Evolutionary conservation across 805 yeast species (phyloP), one percentile per base, ranked within the genome.

Genomic region (Tetrapisispora namnaoensis): DNA sequence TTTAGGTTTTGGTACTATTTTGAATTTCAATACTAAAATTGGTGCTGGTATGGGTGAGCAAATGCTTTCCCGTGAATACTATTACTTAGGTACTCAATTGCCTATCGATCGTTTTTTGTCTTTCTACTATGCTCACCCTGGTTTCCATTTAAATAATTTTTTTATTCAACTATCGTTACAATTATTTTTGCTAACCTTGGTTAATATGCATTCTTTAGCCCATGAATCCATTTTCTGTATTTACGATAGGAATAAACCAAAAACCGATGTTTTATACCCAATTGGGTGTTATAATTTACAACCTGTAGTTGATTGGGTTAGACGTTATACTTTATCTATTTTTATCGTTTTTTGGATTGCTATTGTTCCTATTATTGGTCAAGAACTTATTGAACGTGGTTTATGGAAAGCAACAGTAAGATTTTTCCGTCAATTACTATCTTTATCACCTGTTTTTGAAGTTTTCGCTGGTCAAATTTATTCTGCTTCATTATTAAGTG

Each of bases 41-140:
- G 98, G 97, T n/a, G 93, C 96, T 44, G 98, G 98, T 51, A 90
- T 90, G 98, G 98, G 98, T 20, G 98, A 90, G 66, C 98, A 90
- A 65, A 79, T 89, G 70, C 69, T 91, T 36, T 87, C 96, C 7
- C 77, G 98, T 62, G 98, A 90, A 61, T 87, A 90, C 65, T 90
- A 82, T 62, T 88, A 86, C 64, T 67, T 90, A 53, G 97, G 98
- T 4, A 87, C 96, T 2, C 86, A 81, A 58, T 71, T 91, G 50
- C 95, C 96, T 6, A 72, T 89, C 42, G 97, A 90, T 63, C 70
- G 96, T 47, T 89, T 90, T 70, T 69, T 90, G 49, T 87, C 96
- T 0, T 91, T 91, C 66, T 90, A 86, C 65, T 90, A 90, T 67
- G 98, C 97, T 0, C 98, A 90, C 66, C 91, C 96, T 16, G 98